Conservation (phyloP, 192 early-diverging fungal genomes). For the Podila epigama region DNA sequence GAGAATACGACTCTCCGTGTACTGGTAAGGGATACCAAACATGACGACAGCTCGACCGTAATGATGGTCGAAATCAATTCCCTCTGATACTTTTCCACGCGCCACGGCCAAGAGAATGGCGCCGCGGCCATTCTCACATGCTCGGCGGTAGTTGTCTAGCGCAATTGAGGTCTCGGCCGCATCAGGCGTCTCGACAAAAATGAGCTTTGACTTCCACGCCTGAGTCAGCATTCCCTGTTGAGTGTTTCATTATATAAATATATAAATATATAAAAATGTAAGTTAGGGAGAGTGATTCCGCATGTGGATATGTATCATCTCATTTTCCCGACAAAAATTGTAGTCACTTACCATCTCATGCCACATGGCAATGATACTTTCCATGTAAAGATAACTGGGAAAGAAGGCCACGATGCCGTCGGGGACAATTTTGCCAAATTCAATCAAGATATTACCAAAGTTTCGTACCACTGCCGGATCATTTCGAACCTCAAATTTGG, state of each 20-base stretch:
- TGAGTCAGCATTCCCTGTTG: slow-evolving; percentile 88
- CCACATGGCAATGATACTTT: slow-evolving; percentile 98
- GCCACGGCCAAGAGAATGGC: slow-evolving; percentile 97
- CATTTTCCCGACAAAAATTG: background rate
- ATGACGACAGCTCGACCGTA: slow-evolving; percentile 99
- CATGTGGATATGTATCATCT: too few relatives aligned
- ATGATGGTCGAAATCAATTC: slow-evolving; percentile 99
- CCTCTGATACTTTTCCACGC: slow-evolving; percentile 98
- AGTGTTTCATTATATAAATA: too few relatives aligned
- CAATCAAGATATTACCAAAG: slow-evolving; percentile 96
- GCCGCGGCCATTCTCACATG: slow-evolving; percentile 98
- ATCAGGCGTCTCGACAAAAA: slow-evolving; percentile 99
- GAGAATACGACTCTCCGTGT: slow-evolving; percentile 93
- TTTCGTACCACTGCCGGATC: slow-evolving; percentile 99
- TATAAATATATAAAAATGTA: too few relatives aligned
- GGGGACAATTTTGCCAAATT: slow-evolving; percentile 92
- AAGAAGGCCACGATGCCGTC: slow-evolving; percentile 99
- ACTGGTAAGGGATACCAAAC: slow-evolving; percentile 99
- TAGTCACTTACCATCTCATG: slow-evolving; percentile 84
- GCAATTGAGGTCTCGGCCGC: slow-evolving; percentile 96
- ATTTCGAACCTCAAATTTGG: slow-evolving; percentile 98
- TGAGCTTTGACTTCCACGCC: slow-evolving; percentile 95
- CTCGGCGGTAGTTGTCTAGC: slow-evolving; percentile 92
- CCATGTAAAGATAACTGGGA: slow-evolving; percentile 99
- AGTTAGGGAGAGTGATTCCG: too few relatives aligned